Percentiles rank a stretch among this genome's conserved stretches.
Conservation (phyloP, 495 filamentous ascomycete genomes). For the Aspergillus coremiiformis region DNA sequence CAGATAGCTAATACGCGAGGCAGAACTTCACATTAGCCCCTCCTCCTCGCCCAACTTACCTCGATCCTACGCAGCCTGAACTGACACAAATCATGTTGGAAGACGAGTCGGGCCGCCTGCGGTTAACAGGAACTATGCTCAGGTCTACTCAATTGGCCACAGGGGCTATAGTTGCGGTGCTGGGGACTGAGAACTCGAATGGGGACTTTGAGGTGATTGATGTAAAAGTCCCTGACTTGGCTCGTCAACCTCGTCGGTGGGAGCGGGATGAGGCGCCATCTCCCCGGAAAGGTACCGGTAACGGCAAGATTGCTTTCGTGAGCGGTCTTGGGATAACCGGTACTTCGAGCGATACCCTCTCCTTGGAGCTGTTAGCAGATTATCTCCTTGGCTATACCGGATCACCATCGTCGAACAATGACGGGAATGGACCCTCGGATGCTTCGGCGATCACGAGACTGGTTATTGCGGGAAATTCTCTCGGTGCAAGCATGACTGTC, state of each 20-base stretch:
- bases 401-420: slow-evolving; percentile 35
- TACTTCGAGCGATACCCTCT: slow-evolving; percentile 58
- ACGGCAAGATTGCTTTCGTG: slow-evolving; percentile 74
- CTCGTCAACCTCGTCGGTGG: slow-evolving; percentile 76
- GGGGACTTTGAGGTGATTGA: slow-evolving; percentile 92
- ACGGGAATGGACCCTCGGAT: slow-evolving; percentile 25
- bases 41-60: slow-evolving; percentile 71
- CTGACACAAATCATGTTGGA: slow-evolving; percentile 73
- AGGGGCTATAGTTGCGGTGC: slow-evolving; percentile 79
- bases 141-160: slow-evolving; percentile 68
- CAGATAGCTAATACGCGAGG: slow-evolving; percentile 8
- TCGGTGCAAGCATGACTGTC: slow-evolving; percentile 48
- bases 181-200: slow-evolving; percentile 87
- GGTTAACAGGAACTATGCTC: slow-evolving; percentile 63
- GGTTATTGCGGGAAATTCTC: slow-evolving; percentile 86
- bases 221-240: slow-evolving; percentile 75
- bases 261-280: slow-evolving; percentile 41
- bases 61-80: slow-evolving; percentile 37
- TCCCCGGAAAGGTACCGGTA: slow-evolving; percentile 37
- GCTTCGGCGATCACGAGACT: slow-evolving; percentile 70
- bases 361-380: slow-evolving; percentile 72
- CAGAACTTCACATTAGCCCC: slow-evolving; percentile 82
- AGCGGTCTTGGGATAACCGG: slow-evolving; percentile 82
- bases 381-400: slow-evolving; percentile 82
- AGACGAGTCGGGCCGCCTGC: slow-evolving; percentile 90